Evolutionary conservation across 1,284 basidiomycete genomes (phyloP).

Genomic region (Puccinia coronata): DNA sequence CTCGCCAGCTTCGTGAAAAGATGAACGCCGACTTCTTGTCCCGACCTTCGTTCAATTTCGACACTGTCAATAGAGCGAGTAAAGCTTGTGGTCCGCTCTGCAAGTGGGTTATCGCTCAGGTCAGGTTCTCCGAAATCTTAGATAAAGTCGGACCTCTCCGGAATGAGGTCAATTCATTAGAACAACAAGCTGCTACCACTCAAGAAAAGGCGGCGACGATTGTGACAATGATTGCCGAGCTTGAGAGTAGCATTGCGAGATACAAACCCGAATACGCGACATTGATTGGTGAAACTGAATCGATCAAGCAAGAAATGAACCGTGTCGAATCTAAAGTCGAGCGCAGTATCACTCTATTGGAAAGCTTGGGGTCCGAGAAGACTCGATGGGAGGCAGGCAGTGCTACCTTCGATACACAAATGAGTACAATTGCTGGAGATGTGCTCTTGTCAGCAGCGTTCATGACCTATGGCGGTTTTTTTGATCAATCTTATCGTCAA

Average conservation of each 20-base stretch:
- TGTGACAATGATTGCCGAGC: conserved; percentile 86
- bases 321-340: conserved; percentile 95
- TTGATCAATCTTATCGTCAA: conserved; percentile 97
- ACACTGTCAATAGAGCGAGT: conserved; percentile 90
- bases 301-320: conserved; percentile 98
- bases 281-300: conserved; percentile 94
- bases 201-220: conserved; percentile 88
- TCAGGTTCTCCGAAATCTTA: conserved; percentile 94
- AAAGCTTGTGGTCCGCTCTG: conserved; percentile 97
- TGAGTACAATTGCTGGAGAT: conserved; percentile 98
- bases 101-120: conserved; percentile 97
- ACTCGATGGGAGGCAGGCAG: conserved; percentile 93
- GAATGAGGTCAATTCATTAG: conserved; percentile 89
- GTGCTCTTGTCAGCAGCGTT: conserved; percentile 94
- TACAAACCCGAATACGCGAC: conserved; percentile 99
- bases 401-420: conserved; percentile 93
- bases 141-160: conserved; percentile 96
- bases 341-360: conserved; percentile 90
- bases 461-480: conserved; percentile 96
- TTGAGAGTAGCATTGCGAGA: conserved; percentile 85
- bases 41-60: conserved; percentile 89
- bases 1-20: conserved; percentile 78
- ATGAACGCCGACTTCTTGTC: conserved; percentile 94
- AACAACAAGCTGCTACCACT: conserved; percentile 85
- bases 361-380: conserved; percentile 92